A percentile compares a stretch with the other conserved stretches of the same genome.
These are phyloP conservation scores for Tilletia walkeri DNA, from an alignment of 1,284 basidiomycete genomes.

Conservation along the genomic window DNA sequence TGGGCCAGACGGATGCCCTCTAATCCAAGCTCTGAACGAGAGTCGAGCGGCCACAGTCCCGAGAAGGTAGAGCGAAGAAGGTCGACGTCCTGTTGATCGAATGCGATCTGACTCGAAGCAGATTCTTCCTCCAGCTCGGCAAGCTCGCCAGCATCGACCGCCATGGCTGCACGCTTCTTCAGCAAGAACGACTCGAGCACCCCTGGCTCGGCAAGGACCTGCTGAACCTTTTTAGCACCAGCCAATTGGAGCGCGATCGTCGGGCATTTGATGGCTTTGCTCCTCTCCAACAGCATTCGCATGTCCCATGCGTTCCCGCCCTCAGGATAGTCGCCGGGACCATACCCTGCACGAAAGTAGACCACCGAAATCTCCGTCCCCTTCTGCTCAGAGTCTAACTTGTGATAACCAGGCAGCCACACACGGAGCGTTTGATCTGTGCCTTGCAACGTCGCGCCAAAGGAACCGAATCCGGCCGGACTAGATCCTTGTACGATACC, in stretches of 20 bases:
- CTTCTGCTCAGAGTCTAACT: conserved; percentile 18
- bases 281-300: conserved; percentile 74
- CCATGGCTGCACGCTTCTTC: conserved; percentile 54
- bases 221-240: conserved; percentile 93
- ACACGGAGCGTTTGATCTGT: conserved; percentile 33
- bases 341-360: conserved; percentile 86
- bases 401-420: conserved; percentile 9
- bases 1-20: conserved; percentile 64
- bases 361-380: conserved; percentile 73
- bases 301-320: conserved; percentile 65
- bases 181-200: conserved; percentile 69
- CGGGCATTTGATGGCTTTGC: conserved; percentile 87
- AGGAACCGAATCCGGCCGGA: neutral
- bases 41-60: conserved; percentile 56
- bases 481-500: neutral
- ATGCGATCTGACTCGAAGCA: neutral
- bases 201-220: conserved; percentile 74
- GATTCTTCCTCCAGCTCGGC: neutral
- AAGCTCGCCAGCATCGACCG: neutral
- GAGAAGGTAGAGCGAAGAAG: conserved; percentile 33
- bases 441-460: conserved; percentile 3
- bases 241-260: conserved; percentile 86
- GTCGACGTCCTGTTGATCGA: conserved; percentile 10
- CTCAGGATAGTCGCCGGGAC: conserved; percentile 72
- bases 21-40: conserved; percentile 56